Evolutionary conservation across 805 yeast species (phyloP), one percentile per base, ranked within the genome.

Genomic region (Lipomyces orientalis): DNA sequence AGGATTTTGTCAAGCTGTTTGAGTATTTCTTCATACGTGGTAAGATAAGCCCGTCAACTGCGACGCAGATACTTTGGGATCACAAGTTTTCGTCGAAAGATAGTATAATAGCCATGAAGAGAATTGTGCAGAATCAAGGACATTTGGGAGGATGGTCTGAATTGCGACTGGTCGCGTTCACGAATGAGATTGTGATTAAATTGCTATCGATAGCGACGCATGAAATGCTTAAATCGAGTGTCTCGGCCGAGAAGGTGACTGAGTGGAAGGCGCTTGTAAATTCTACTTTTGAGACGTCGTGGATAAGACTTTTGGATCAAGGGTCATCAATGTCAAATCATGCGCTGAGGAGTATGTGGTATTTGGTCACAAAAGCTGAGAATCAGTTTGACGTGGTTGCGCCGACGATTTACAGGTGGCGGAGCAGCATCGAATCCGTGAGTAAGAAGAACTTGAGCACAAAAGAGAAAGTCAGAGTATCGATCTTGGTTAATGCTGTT

Each of bases 341-440:
- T 39, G 68, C 68, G 7, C 16, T 65, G 39, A 58, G 68, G 39
- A 61, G 62, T 51, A 39, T 64, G 57, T 67, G 71, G 71, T 67
- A 65, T 37, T 35, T 67, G 5, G 66, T 49, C 16, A 39, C 60
- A 1, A 43, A n/a, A 10, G 25, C 56, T 5, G 65, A 67, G 52
- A 29, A 29, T 46, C 58, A 65, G 52, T 66, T 66, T 39, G 70
- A 67, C n/a, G 25, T 58, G 8, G 35, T 67, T 22, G 67, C 64
- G 22, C 35, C 46, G 16, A 22, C 58, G 7, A 64, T 66, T 14
- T 49, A 60, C 25, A 43, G 10, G 22, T 43, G 49, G 49, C 49
- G 49, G 49, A n/a, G 16, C 7, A 52, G 34, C 55, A 52, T 52
- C 34, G 34, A 25, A 8, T 25, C 55, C 16, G 2, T 29, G 29